Conservation (phyloP, 1,284 basidiomycete species). For the Sporisorium sorghi region DNA sequence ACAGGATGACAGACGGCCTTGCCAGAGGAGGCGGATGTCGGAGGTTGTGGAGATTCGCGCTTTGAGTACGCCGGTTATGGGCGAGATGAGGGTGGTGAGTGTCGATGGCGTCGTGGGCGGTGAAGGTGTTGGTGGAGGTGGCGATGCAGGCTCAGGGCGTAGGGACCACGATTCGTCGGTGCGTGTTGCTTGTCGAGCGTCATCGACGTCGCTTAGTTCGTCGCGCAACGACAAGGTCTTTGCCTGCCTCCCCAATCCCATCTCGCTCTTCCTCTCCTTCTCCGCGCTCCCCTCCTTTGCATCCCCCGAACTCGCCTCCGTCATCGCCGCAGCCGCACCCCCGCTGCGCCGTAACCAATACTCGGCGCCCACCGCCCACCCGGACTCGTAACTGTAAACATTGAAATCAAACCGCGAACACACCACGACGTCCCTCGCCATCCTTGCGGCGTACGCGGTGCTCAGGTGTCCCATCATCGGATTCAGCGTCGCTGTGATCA, state of each 20-base stretch:
- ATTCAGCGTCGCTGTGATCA: slow-evolving; percentile 92
- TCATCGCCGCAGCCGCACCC: not conserved
- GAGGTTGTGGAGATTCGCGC: slow-evolving; percentile 80
- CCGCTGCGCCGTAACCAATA: slow-evolving; percentile 52
- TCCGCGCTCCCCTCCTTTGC: not conserved
- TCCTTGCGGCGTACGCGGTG: slow-evolving; percentile 87
- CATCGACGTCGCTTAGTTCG: not conserved
- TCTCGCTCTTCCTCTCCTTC: not conserved
- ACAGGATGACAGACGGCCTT: slow-evolving; percentile 88
- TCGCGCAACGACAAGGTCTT: not conserved
- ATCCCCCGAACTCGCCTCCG: not conserved
- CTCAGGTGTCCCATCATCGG: slow-evolving; percentile 96
- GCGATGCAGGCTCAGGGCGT: not conserved
- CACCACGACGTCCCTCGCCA: slow-evolving; percentile 85
- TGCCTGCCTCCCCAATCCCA: not conserved
- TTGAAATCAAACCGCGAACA: slow-evolving; percentile 96
- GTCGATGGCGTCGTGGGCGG: not conserved
- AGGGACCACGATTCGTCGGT: not conserved
- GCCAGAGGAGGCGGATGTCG: slow-evolving; percentile 90
- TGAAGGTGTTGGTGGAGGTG: not conserved
- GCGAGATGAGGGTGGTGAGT: slow-evolving; percentile 43
- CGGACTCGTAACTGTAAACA: slow-evolving; percentile 94
- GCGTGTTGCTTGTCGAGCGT: no score
- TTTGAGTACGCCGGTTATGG: slow-evolving; percentile 86
- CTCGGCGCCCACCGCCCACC: slow-evolving; percentile 81